These are phyloP conservation scores for Metarhizium guizhouense DNA, from an alignment of 2,329 filamentous ascomycete genomes.

Conservation along the genomic window DNA sequence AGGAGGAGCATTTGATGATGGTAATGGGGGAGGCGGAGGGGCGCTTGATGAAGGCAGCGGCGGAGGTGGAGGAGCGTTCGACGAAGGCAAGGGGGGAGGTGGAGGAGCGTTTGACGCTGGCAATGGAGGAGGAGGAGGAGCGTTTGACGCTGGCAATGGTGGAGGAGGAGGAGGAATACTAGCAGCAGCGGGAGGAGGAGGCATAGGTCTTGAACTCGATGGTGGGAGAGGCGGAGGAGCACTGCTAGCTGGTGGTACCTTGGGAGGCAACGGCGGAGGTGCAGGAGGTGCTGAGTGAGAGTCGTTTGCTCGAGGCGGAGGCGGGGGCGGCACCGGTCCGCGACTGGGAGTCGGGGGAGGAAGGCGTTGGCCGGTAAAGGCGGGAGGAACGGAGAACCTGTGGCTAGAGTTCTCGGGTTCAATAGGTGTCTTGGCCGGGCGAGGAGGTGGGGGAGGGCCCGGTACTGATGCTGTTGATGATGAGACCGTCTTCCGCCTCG, in stretches of 20 bases:
- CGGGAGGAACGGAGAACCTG: constrained; percentile 70
- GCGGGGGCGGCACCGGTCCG: constrained; percentile 63
- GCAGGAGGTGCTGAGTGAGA: constrained; percentile 18
- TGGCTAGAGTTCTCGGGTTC: constrained; percentile 47
- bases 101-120: constrained; percentile 21
- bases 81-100: constrained; percentile 35
- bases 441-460: constrained; percentile 26
- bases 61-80: constrained; percentile 29
- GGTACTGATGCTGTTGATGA: constrained; percentile 8
- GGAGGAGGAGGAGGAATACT: constrained; percentile 38
- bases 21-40: constrained; percentile 42
- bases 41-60: constrained; percentile 18
- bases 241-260: constrained; percentile 33
- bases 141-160: constrained; percentile 24
- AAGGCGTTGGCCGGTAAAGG: constrained; percentile 61
- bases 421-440: constrained; percentile 59
- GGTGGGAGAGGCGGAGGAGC: constrained; percentile 44
- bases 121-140: constrained; percentile 28
- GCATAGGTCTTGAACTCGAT: constrained; percentile 40
- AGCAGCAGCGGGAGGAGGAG: constrained; percentile 38
- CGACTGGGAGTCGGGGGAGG: constrained; percentile 70
- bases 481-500: constrained; percentile 16
- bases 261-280: constrained; percentile 39
- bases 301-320: constrained; percentile 38
- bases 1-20: constrained; percentile 31